Base-by-base conservation (phyloP, 2,329 filamentous ascomycete genomes). In the Trichoderma sp. region DNA sequence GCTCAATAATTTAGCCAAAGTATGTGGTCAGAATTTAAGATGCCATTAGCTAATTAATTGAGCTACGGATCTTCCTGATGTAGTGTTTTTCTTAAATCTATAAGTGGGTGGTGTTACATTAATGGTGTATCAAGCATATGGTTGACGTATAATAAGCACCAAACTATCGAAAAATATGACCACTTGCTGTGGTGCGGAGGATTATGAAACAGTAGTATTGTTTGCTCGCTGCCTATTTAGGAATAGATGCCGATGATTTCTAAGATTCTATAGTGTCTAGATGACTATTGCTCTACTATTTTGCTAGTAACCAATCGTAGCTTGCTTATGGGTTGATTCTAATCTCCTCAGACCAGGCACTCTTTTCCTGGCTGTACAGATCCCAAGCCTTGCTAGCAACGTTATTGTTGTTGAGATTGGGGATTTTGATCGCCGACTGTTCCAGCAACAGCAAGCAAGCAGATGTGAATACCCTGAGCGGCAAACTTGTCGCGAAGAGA, bases 371-470 rank as follows among this genome's bases (percentile, higher is more conserved):
- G 21, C 67, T 59, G 54, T 68, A 74, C 30, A 73, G 30, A 21
- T 70, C 70, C 68, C 69, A 74, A 2, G 72, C 69, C 34, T 71
- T 54, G 13, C 16, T 58, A 3, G 72, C 68, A 51, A 74, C 72
- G 37, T 74, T 70, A 7, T 37, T 60, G 11, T 72, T 70, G 52
- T 70, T 72, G 26, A 73, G 32, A 14, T 60, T 68, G 13, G 69
- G 59, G 32, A n/a, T 69, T 68, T 24, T 64, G 43, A 5, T 71
- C 60, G 2, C 58, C 59, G 30, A 74, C 72, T 18, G 24, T n/a
- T 4, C 84, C 85, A 3, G 80, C 81, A 0, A 86, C 80, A 59
- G 75, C 79, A 2, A 87, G 74, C 21, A 86, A 72, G 0, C 81
- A 84, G 21, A 84, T 74, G 69, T 86, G 83, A 2, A 87, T 80